Base-by-base conservation (phyloP, 2,329 filamentous ascomycete species). In the Beauveria sp. region DNA sequence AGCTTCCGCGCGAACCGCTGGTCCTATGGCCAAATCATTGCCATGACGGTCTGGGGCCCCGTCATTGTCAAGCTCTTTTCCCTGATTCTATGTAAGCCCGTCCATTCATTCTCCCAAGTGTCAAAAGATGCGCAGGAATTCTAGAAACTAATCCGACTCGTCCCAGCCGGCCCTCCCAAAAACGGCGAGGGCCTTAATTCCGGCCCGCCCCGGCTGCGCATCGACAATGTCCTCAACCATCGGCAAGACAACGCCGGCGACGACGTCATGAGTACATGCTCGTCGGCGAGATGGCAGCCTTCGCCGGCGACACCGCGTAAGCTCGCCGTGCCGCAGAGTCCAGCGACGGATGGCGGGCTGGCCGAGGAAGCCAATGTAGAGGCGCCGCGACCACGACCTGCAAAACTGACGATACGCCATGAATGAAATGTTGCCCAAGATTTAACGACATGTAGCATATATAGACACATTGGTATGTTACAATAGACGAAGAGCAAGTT, bases 41-140 rank as follows among this genome's bases (percentile, higher is more conserved):
- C 74, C 45, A 72, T 75, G 40, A 75, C 74, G 0, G 72, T 75
- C 5, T 76, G 74, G 74, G 74, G 74, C 0, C 74, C 74, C 9
- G 72, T 76, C 62, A 74, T 76, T 60, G 73, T 76, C 48, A 75
- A 76, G 59, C 60, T 75, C n/a, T 72, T 76, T 62, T 71, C 75
- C 43, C 67, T 76, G 3, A 67, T 74, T 14, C 60, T 75, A n/a
- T 74, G 73, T 74, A 66, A 70, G 73, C 65, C 40, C 10, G 8
- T 43, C 20, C 9, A 18, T 26, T 28, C 42, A 28, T 26, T n/a
- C 26, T 4, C 18, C 6, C 26, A 5, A 0, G 18, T 12, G 4
- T 38, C 14, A 22, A 49, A 12, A n/a, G n/a, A n/a, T 10, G 34
- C 34, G 16, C 16, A 16, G 24, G 8, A 20, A 5, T 16, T 16